These are phyloP conservation scores for Apiospora pterosperma DNA, from an alignment of 2,329 filamentous ascomycete species.

Conservation along the genomic window DNA sequence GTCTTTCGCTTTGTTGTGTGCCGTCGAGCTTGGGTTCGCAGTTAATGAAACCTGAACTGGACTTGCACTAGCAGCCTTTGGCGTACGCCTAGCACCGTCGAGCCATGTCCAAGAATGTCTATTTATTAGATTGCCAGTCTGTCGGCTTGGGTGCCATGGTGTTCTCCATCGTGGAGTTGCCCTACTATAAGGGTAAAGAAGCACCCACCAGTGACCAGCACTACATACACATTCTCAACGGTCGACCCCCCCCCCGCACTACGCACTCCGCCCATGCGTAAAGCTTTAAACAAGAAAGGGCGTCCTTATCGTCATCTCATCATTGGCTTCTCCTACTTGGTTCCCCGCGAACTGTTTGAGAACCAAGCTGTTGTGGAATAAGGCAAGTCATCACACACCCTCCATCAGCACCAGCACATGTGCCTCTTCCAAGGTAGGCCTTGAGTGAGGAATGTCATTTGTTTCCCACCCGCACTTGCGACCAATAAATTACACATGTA, in stretches of 20 bases:
- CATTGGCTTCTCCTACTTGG: neutral
- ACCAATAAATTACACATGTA: neutral
- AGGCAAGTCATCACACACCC: neutral
- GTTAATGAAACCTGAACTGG: neutral
- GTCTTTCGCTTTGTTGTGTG: neutral
- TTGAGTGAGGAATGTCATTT: neutral
- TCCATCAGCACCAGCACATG: neutral
- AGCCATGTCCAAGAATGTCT: neutral
- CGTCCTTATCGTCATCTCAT: neutral
- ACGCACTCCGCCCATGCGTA: neutral
- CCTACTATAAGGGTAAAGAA: too few relatives aligned
- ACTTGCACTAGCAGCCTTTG: neutral
- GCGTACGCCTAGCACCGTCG: neutral
- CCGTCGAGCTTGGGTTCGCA: neutral
- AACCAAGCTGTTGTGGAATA: neutral
- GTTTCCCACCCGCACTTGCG: neutral
- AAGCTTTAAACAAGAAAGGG: neutral
- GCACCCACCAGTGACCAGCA: neutral
- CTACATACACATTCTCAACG: neutral
- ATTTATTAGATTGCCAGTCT: neutral
- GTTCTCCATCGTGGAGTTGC: neutral
- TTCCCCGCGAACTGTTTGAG: neutral
- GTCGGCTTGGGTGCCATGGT: neutral
- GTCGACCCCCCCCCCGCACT: neutral
- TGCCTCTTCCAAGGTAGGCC: neutral